A percentile compares a stretch with the other conserved stretches of the same genome.
phyloP scores from a whole-genome alignment of 345 rosid species.

The Pistacia atlantica region DNA sequence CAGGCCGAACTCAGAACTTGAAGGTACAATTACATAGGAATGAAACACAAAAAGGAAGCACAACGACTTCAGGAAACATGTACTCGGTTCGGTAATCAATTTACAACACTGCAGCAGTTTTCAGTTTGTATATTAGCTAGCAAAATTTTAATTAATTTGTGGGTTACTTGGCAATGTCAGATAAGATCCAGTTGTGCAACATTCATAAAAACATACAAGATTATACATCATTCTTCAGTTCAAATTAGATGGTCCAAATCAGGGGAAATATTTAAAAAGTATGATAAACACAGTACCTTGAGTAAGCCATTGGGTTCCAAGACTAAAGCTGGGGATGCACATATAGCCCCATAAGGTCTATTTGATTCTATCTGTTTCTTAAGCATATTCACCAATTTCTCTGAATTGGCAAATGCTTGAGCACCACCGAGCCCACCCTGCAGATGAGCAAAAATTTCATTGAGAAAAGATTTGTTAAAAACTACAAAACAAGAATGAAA shows the following conservation, averaged over 20 bases:
- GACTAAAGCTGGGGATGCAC: slow-evolving; percentile 95
- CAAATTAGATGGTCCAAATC: not conserved
- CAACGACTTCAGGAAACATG: not conserved
- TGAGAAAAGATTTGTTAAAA: not conserved
- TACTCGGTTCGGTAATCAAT: not conserved
- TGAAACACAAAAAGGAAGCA: not conserved
- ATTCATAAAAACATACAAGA: not conserved
- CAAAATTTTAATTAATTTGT: not conserved
- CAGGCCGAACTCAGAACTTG: not conserved
- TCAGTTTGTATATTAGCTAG: not conserved
- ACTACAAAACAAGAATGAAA: not conserved
- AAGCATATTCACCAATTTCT: slow-evolving; percentile 72
- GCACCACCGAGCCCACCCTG: slow-evolving; percentile 99
- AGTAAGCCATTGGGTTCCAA: slow-evolving; percentile 89
- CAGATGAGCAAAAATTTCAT: slow-evolving; percentile 9
- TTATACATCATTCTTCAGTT: not conserved
- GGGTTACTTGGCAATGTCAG: not conserved
- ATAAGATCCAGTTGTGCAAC: not conserved
- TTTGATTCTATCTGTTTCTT: slow-evolving; percentile 76
- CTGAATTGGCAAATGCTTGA: slow-evolving; percentile 79
- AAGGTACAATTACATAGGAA: not conserved
- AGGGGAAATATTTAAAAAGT: not conserved
- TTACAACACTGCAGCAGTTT: not conserved
- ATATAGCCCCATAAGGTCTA: slow-evolving; percentile 89
- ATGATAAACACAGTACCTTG: slow-evolving; percentile 51